Conservation (phyloP, 768 basidiomycete species). For the Suillus variegatus region DNA sequence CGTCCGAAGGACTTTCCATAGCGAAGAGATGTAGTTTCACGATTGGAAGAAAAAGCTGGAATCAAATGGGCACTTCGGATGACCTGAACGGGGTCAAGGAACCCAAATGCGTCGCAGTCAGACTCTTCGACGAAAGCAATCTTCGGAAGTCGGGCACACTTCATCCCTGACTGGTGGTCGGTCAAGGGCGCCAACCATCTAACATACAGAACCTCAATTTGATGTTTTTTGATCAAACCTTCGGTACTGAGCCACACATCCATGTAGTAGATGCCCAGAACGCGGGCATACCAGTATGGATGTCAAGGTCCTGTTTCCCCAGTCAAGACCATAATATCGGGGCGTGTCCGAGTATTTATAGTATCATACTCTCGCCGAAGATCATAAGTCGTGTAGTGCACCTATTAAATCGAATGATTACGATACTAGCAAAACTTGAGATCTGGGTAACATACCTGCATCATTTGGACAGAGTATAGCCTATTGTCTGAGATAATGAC, state of each 20-base stretch:
- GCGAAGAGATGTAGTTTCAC: not conserved
- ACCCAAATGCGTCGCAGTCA: conserved; percentile 1
- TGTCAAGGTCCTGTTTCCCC: conserved; percentile 17
- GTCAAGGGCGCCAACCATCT: not conserved
- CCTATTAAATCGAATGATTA: too few relatives aligned
- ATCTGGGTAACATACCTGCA: not conserved
- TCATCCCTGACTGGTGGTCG: not conserved
- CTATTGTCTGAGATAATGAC: not conserved
- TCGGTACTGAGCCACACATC: not conserved
- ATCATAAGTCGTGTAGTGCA: conserved; percentile 23
- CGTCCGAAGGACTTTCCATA: not conserved
- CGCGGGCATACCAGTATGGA: conserved; percentile 39
- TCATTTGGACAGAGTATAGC: not conserved
- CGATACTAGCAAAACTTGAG: too few relatives aligned
- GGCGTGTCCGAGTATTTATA: conserved; percentile 29
- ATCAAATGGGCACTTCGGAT: conserved; percentile 6
- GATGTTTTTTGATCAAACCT: not conserved
- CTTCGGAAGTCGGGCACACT: not conserved
- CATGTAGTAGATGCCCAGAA: conserved; percentile 37
- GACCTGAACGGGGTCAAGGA: conserved; percentile 4
- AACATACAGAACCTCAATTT: not conserved
- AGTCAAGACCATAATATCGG: conserved; percentile 37
- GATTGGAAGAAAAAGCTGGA: not conserved
- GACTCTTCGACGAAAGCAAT: not conserved
- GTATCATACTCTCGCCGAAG: conserved; percentile 13